A percentile compares a stretch with the other conserved stretches of the same genome.
phyloP scores from a whole-genome alignment of 768 basidiomycete species.

The Termitomyces sp. region DNA sequence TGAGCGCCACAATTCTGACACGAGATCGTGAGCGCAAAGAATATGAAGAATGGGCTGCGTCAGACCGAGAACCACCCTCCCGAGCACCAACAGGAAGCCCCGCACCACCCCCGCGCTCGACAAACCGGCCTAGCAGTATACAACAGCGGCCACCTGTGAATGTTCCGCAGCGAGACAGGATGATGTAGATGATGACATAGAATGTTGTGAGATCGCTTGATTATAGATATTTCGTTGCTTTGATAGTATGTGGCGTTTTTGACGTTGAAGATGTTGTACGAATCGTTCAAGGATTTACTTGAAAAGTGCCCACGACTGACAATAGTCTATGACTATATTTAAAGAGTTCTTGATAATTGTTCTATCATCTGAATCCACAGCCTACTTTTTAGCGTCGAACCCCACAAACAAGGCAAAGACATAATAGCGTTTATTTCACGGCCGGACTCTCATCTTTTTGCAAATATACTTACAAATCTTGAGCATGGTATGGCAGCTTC shows the following conservation, averaged over 20 bases:
- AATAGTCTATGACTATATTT: no score
- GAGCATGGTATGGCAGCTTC: no score
- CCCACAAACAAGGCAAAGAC: no score
- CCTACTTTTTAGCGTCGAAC: no score
- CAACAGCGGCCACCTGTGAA: conserved; percentile 45
- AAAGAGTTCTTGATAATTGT: not conserved
- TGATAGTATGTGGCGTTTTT: not conserved
- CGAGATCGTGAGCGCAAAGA: conserved; percentile 13
- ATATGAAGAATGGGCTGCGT: conserved; percentile 13
- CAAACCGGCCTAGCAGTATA: conserved; percentile 57
- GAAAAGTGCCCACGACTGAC: no score
- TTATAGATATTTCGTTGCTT: not conserved
- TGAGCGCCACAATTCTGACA: conserved; percentile 17
- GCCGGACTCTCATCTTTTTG: no score
- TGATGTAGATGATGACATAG: conserved; percentile 11
- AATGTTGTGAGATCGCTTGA: not conserved
- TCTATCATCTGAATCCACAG: not conserved
- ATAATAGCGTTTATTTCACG: no score
- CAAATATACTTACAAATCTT: no score
- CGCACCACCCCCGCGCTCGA: conserved; percentile 62
- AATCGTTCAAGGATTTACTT: not conserved
- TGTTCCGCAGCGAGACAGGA: conserved; percentile 37
- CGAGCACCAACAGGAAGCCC: conserved; percentile 32
- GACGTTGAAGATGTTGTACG: not conserved
- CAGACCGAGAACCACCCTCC: conserved; percentile 21